Evolutionary conservation across 148 eudicot genomes (phyloP), one percentile per base, ranked within the genome.

Genomic region (Chenopodium quinoa): DNA sequence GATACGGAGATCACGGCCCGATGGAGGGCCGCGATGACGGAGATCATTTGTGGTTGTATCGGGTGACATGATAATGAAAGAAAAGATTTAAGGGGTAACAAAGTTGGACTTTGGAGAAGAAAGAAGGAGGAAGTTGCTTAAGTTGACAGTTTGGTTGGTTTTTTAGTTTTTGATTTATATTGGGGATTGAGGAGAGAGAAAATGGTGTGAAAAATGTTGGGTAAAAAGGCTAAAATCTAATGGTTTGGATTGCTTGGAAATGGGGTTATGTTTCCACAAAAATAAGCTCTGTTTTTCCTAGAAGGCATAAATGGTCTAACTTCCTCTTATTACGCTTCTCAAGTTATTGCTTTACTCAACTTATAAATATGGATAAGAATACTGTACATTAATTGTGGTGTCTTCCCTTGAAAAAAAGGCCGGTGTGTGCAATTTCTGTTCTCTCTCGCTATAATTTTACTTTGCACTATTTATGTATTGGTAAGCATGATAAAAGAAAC

Each of bases 91-190:
- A 37, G 44, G 44, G 44, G 8, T 40, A 40, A 40, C 44, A 40
- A 40, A 40, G 44, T 40, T 40, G 44, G 44, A 6, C 44, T 40
- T 40, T 40, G 44, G 44, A 40, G 44, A 40, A 40, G 80, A 71
- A 71, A 82, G 76, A 20, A 65, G 37, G 73, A 71, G 75, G 78
- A 65, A 78, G 20, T 83, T 73, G 73, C 64, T 10, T 1, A 10
- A 52, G 75, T 69, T 69, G 81, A 73, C 29, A 32, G 81, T 47
- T 40, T 78, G 48, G 73, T 78, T 40, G 32, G 62, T 56, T 56
- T 50, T 10, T 50, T 10, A 2, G 12, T 2, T 50, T 40, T 6
- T 40, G 44, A 40, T 40, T 40, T 40, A 40, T 40, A 40, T 40
- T 40, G 44, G 44, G 8, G 44, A 40, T 40, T 40, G 44, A 40